Evolutionary conservation across 768 basidiomycete genomes (phyloP).

Genomic region (Rhodotorula diobovata): DNA sequence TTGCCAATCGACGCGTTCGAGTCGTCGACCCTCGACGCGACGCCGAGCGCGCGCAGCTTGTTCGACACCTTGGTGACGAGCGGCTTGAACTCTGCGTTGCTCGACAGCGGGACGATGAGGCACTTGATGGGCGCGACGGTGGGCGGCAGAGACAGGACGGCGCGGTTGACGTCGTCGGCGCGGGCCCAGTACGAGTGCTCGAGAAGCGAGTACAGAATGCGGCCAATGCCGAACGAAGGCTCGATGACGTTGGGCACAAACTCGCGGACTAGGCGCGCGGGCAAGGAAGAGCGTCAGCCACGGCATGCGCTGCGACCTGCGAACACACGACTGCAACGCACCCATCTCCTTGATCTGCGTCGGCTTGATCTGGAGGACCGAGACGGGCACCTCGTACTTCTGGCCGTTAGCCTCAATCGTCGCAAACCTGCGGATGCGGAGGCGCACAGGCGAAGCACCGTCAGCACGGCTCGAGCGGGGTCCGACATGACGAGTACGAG

Average conservation of each 20-base stretch:
- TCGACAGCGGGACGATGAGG: constrained; percentile 88
- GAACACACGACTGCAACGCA: constrained; percentile 40
- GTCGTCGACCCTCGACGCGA: constrained; percentile 91
- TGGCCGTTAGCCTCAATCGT: constrained; percentile 61
- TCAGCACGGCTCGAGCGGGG: no score
- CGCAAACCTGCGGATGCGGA: constrained; percentile 51
- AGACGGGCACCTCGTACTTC: constrained; percentile 66
- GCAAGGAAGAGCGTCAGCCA: constrained; percentile 27
- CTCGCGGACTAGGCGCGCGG: constrained; percentile 66
- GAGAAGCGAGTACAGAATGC: constrained; percentile 85
- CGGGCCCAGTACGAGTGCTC: constrained; percentile 96
- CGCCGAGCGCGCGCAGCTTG: constrained; percentile 78
- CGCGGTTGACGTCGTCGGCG: constrained; percentile 83
- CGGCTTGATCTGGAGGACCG: constrained; percentile 69
- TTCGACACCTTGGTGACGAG: constrained; percentile 80
- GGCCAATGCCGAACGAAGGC: constrained; percentile 94
- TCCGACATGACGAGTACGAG: constrained; percentile 2
- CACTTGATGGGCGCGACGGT: constrained; percentile 93
- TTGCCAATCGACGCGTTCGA: constrained; percentile 92
- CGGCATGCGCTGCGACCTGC: background rate
- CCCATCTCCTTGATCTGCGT: constrained; percentile 84
- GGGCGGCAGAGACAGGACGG: constrained; percentile 82
- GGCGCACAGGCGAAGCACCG: no score
- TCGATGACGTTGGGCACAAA: constrained; percentile 97
- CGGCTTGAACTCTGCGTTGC: constrained; percentile 74